Percentiles rank a stretch among this genome's conserved stretches.
Evolutionary conservation across 2,329 filamentous ascomycete genomes (phyloP).

Genomic region (Blastomyces emzantsi): DNA sequence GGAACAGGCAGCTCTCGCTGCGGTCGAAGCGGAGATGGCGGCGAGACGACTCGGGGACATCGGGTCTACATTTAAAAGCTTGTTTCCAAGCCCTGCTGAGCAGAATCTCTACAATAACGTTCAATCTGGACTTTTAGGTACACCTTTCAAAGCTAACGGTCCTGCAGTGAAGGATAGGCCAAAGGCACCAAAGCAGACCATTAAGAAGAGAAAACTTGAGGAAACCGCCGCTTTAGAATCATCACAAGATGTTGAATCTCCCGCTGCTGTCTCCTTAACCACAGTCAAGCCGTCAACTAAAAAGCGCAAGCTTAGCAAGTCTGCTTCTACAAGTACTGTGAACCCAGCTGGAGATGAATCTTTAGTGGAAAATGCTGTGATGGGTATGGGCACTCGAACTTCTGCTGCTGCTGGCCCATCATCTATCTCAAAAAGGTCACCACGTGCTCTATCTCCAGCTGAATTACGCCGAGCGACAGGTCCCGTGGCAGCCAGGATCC

Average conservation of each 20-base stretch:
- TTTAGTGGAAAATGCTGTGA: conserved; percentile 16
- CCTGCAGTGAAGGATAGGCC: conserved; percentile 20
- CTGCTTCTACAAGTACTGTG: conserved; percentile 15
- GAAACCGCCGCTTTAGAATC: conserved; percentile 30
- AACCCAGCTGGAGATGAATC: conserved; percentile 16
- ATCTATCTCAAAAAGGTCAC: conserved; percentile 11
- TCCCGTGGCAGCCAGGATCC: conserved; percentile 16
- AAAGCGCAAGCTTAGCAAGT: conserved; percentile 32
- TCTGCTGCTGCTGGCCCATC: conserved; percentile 10
- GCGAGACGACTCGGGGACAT: conserved; percentile 31
- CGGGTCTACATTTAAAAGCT: conserved; percentile 30
- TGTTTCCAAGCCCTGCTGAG: conserved; percentile 26
- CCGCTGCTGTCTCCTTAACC: conserved; percentile 17
- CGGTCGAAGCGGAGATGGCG: conserved; percentile 31
- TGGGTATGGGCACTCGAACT: conserved; percentile 1
- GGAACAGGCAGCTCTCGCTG: conserved; percentile 39
- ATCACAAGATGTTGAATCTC: conserved; percentile 19
- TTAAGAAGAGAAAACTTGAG: conserved; percentile 49
- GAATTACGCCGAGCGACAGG: conserved; percentile 14
- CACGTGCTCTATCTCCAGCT: conserved; percentile 10
- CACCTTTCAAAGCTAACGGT: conserved; percentile 20
- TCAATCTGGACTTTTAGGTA: conserved; percentile 20
- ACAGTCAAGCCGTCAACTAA: conserved; percentile 27
- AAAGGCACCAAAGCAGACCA: conserved; percentile 18
- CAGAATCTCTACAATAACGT: conserved; percentile 16